These are phyloP conservation scores for Beauveria rudraprayagi DNA, from an alignment of 2,329 filamentous ascomycete species.

Conservation along the genomic window DNA sequence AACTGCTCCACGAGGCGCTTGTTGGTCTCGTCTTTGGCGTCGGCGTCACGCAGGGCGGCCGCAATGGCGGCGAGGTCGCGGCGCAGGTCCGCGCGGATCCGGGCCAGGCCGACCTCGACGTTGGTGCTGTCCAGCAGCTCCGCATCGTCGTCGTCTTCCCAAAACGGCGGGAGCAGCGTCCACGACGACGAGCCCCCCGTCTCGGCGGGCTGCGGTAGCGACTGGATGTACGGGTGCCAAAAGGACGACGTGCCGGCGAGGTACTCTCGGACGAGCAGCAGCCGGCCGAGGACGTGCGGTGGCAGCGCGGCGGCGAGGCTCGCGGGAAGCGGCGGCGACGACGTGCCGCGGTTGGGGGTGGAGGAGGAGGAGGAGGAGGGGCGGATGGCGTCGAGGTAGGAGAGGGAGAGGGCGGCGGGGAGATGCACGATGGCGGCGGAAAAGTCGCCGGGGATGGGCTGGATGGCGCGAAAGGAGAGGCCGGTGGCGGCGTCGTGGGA, in stretches of 20 bases:
- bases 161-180: constrained; percentile 34
- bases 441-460: constrained; percentile 14
- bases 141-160: constrained; percentile 48
- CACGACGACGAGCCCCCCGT: constrained; percentile 16
- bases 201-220: constrained; percentile 50
- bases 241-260: constrained; percentile 49
- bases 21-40: constrained; percentile 14
- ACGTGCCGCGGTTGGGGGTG: constrained; percentile 51
- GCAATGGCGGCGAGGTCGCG: constrained; percentile 38
- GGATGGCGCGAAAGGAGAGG: constrained; percentile 40
- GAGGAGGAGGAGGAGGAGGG: constrained; percentile 37
- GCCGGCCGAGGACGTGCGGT: constrained; percentile 54
- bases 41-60: constrained; percentile 23
- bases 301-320: constrained; percentile 51
- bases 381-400: constrained; percentile 47
- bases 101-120: constrained; percentile 38
- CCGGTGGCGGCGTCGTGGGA: constrained; percentile 42
- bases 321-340: constrained; percentile 48
- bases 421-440: constrained; percentile 42
- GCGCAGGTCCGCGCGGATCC: constrained; percentile 39
- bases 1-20: constrained; percentile 27
- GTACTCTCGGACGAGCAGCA: constrained; percentile 63
- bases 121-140: constrained; percentile 48
- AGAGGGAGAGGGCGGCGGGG: constrained; percentile 46
- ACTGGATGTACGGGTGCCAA: constrained; percentile 61